Evolutionary conservation across 2,329 filamentous ascomycete genomes (phyloP).

Genomic region (Chalaropsis thielavioides): DNA sequence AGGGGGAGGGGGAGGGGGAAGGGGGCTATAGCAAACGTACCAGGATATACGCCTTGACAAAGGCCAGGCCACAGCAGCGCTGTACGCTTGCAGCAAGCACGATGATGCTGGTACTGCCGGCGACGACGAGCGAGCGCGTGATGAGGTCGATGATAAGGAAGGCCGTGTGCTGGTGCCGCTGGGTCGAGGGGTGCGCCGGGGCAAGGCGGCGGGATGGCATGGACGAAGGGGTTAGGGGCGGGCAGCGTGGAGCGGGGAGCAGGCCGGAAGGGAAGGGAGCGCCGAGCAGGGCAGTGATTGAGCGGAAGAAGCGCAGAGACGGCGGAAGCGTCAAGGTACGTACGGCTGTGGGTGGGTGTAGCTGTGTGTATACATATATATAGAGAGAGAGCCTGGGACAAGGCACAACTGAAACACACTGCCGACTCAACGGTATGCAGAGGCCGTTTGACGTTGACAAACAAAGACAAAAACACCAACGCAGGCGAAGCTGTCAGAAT

Average conservation of each 20-base stretch:
- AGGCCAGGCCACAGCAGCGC: neutral
- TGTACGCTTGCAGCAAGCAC: slow-evolving; percentile 3
- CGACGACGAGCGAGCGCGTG: slow-evolving; percentile 7
- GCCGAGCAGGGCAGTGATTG: neutral
- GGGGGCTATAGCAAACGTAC: neutral
- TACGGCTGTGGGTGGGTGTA: neutral
- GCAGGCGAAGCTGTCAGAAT: neutral
- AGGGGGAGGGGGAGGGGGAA: neutral
- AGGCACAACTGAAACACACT: neutral
- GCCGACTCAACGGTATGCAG: neutral
- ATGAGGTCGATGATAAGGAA: slow-evolving; percentile 9
- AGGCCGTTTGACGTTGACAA: neutral
- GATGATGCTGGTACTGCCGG: slow-evolving; percentile 2
- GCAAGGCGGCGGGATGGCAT: slow-evolving; percentile 4
- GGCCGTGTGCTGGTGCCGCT: slow-evolving; percentile 1
- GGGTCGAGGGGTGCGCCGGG: neutral
- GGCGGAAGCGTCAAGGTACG: neutral
- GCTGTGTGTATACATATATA: neutral
- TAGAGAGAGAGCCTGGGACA: neutral
- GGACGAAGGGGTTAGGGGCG: neutral
- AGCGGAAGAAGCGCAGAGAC: neutral
- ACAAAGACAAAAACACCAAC: neutral
- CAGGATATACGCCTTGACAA: slow-evolving; percentile 8
- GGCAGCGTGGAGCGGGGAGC: neutral
- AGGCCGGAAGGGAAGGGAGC: neutral